These are phyloP conservation scores for Guadua angustifolia DNA, from an alignment of 176 grass and related monocot species.

Conservation along the genomic window DNA sequence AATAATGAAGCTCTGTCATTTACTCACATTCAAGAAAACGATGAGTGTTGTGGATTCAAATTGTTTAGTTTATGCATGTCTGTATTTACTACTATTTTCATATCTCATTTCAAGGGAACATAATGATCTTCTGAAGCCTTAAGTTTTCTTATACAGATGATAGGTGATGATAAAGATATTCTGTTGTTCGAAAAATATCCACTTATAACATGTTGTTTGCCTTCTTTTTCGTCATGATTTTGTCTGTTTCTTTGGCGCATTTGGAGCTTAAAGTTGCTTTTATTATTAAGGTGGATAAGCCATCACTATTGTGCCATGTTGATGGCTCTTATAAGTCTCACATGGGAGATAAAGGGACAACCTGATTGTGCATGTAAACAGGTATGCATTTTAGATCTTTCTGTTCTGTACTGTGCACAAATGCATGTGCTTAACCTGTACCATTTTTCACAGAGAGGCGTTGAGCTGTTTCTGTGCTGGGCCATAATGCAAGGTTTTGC, in stretches of 20 bases:
- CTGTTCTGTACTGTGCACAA: constrained; percentile 4
- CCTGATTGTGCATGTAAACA: constrained; percentile 90
- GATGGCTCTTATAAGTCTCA: constrained; percentile 95
- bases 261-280: constrained; percentile 22
- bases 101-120: constrained; percentile 48
- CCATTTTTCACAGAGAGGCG: constrained; percentile 67
- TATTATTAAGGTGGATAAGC: constrained; percentile 82
- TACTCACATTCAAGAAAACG: constrained; percentile 2
- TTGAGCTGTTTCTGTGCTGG: constrained; percentile 92
- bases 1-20: constrained; percentile 11
- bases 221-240: background rate
- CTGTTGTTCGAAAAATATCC: background rate
- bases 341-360: constrained; percentile 93
- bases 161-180: background rate
- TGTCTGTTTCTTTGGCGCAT: background rate
- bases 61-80: constrained; percentile 24
- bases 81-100: constrained; percentile 6
- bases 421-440: constrained; percentile 33
- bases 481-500: constrained; percentile 97
- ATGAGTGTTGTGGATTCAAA: background rate
- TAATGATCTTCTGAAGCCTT: constrained; percentile 23
- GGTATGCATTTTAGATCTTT: constrained; percentile 48
- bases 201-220: constrained; percentile 10
- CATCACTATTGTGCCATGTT: constrained; percentile 99
- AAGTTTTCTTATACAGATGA: background rate